Base-by-base conservation (phyloP, 495 filamentous ascomycete species). In the Penicillium maclennaniae region DNA sequence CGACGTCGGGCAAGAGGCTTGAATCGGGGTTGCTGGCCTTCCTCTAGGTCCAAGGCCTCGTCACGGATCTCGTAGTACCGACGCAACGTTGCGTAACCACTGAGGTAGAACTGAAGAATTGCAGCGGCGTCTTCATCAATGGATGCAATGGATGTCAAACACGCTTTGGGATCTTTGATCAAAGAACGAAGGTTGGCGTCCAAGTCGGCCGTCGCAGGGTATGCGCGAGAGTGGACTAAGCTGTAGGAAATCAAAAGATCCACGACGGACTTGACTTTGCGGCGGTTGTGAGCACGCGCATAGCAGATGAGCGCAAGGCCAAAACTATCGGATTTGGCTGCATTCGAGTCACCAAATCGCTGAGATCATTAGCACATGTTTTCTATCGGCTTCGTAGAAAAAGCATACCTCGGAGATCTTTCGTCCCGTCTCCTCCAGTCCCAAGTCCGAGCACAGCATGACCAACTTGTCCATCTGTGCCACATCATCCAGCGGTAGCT, bases 51-150 rank as follows among this genome's bases (percentile, higher is more conserved):
- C 1, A 81, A 51, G 10, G 79, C 77, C 54, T 85, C 79, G 56
- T 97, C 91, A 43, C 92, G 83, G 37, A 89, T 80, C 57, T 91
- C 86, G 67, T 95, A 97, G 71, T 91, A 96, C 56, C 85, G 85
- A 15, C 91, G 83, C 6, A 97, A 75, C 0, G 87, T 91, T 31
- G 90, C 92, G 60, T 96, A 97, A 31, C 92, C 92, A 63, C 86
- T 91, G n/a, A 95, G 80, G 63, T 89, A 84, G 53, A 82, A 86
- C 44, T 88, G 87, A 2, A 97, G 75, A 9, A 93, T 82, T 49
- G 83, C 77, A 20, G 91, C 91, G 9, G 88, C 91, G 58, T 90
- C 86, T 34, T 81, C 72, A 65, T 95, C 90, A 16, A 80, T 69
- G 26, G 76, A 71, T 0, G 86, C 84, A 44, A 88, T 79, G 15